Percentiles rank a stretch among this genome's conserved stretches.
phyloP scores from a whole-genome alignment of 2,329 filamentous ascomycete genomes.

The Acrodontium crateriforme region DNA sequence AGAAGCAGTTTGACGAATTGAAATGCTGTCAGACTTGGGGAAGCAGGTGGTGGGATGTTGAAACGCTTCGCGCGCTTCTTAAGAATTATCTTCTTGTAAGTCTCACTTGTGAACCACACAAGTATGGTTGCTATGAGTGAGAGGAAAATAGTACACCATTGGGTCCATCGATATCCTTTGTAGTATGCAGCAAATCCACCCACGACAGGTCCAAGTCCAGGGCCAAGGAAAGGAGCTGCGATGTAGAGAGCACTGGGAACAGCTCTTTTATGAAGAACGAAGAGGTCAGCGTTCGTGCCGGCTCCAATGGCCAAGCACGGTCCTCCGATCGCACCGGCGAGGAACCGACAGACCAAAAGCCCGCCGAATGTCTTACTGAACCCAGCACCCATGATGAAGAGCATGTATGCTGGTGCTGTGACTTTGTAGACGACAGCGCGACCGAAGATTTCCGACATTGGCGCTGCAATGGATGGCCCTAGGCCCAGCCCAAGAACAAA shows the following conservation, averaged over 20 bases:
- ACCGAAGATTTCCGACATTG: constrained; percentile 58
- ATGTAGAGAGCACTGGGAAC: constrained; percentile 14
- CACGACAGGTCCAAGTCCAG: constrained; percentile 16
- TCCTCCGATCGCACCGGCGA: constrained; percentile 20
- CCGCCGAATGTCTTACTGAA: constrained; percentile 51
- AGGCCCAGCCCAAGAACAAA: constrained; percentile 52
- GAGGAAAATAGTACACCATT: background rate
- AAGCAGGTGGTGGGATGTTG: background rate
- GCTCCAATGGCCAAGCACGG: constrained; percentile 28
- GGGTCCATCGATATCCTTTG: background rate
- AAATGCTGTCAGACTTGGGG: background rate
- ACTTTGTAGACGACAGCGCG: constrained; percentile 56
- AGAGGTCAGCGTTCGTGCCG: constrained; percentile 28
- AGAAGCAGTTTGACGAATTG: constrained; percentile 3
- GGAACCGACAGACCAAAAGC: constrained; percentile 52
- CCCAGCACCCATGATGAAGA: constrained; percentile 29
- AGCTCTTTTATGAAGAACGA: constrained; percentile 5
- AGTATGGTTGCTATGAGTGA: background rate
- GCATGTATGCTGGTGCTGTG: constrained; percentile 49
- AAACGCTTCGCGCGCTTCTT: constrained; percentile 32
- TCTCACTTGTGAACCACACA: background rate
- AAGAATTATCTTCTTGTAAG: constrained; percentile 28
- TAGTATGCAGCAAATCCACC: background rate
- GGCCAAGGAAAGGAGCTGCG: constrained; percentile 28
- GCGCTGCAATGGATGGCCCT: constrained; percentile 59